Conservation (phyloP, 805 yeast genomes). For the Spathaspora arborariae region DNA sequence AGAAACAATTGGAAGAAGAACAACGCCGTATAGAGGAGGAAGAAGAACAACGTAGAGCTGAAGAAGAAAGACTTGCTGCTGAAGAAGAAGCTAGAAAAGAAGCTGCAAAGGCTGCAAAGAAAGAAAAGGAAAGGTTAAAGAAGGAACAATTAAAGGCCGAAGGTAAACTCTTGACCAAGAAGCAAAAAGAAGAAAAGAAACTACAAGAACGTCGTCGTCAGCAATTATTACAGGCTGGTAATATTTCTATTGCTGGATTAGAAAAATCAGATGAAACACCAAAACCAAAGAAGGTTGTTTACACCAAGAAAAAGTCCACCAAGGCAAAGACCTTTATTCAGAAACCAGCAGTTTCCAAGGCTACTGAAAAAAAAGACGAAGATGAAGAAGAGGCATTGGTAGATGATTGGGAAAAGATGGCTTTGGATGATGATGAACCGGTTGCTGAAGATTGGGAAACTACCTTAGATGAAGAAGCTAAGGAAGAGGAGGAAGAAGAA, state of each 20-base stretch:
- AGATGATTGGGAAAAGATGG: slow-evolving; percentile 86
- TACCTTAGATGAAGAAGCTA: slow-evolving; percentile 29
- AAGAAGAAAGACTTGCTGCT: slow-evolving; percentile 45
- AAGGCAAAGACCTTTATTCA: slow-evolving; percentile 37
- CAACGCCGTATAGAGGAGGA: slow-evolving; percentile 69
- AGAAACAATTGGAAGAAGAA: slow-evolving; percentile 85
- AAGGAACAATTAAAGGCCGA: slow-evolving; percentile 91
- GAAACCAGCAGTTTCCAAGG: slow-evolving; percentile 19
- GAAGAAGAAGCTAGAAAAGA: slow-evolving; percentile 68
- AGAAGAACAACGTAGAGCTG: slow-evolving; percentile 47
- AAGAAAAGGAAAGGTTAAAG: slow-evolving; percentile 82
- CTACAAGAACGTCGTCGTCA: slow-evolving; percentile 85
- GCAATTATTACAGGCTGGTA: slow-evolving; percentile 71
- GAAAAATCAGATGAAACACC: slow-evolving; percentile 27
- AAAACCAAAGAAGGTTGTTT: slow-evolving; percentile 66
- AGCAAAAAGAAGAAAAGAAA: slow-evolving; percentile 91
- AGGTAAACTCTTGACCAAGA: slow-evolving; percentile 90
- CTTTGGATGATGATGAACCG: slow-evolving; percentile 55
- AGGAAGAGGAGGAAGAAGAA: slow-evolving; percentile 25
- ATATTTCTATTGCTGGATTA: slow-evolving; percentile 73
- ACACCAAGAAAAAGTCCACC: slow-evolving; percentile 65
- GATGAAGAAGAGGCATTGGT: slow-evolving; percentile 49
- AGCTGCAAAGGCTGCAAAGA: slow-evolving; percentile 59
- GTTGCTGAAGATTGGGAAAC: slow-evolving; percentile 53
- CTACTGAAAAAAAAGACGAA: slow-evolving; percentile 18